Evolutionary conservation across 1,284 basidiomycete genomes (phyloP).

Genomic region (Ceratobasidium sp.): DNA sequence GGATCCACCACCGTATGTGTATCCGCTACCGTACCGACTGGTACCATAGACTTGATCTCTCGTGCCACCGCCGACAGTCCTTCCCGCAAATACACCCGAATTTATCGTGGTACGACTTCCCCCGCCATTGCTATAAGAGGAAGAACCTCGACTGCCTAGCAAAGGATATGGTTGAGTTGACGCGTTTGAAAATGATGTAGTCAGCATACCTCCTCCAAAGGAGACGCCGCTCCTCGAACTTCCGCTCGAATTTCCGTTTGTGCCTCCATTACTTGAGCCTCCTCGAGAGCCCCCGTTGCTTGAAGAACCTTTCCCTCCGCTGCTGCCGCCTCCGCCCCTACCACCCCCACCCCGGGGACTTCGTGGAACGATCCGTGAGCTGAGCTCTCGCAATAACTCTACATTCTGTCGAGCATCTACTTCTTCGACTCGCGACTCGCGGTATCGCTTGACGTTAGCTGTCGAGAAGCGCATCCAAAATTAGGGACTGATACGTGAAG

Average conservation of each 20-base stretch:
- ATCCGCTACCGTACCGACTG: conserved; percentile 43
- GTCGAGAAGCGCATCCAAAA: conserved; percentile 5
- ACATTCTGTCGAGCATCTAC: conserved; percentile 1
- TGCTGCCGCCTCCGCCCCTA: conserved; percentile 13
- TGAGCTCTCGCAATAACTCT: not conserved
- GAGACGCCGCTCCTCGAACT: conserved; percentile 17
- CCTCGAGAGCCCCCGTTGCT: not conserved
- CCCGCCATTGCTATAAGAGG: conserved; percentile 31
- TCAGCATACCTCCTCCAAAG: conserved; percentile 14
- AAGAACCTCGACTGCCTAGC: conserved; percentile 12
- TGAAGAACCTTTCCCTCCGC: conserved; percentile 4
- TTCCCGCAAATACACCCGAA: conserved; percentile 38
- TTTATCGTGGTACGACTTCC: conserved; percentile 14
- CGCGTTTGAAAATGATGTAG: not conserved
- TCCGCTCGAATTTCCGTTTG: not conserved
- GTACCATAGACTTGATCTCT: conserved; percentile 41
- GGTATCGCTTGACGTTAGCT: not conserved
- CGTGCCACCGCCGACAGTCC: conserved; percentile 39
- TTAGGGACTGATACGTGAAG: not conserved
- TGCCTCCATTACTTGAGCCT: not conserved
- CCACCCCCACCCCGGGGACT: conserved; percentile 12
- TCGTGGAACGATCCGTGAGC: not conserved
- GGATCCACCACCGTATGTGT: conserved; percentile 42
- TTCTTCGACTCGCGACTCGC: not conserved
- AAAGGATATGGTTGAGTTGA: not conserved